Base-by-base conservation (phyloP, 306 rosid genomes). In the Castanea crenata region DNA sequence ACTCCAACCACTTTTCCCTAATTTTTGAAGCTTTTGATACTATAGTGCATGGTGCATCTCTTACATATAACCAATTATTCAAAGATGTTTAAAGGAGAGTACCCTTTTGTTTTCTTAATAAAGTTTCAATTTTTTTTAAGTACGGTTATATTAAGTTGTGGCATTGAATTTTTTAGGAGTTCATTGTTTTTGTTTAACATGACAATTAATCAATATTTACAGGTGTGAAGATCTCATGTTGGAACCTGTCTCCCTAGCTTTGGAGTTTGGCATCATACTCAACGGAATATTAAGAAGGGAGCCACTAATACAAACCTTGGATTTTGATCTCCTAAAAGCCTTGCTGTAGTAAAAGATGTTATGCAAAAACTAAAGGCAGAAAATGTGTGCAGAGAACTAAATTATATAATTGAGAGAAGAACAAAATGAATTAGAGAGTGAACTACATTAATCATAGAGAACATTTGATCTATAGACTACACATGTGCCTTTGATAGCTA, bases 241-340 rank as follows among this genome's bases (percentile, higher is more conserved):
- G 98, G 99, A 67, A 86, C 94, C 46, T 90, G 88, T 88, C 93
- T 95, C 56, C 98, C 93, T 35, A 89, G 83, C 79, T 90, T 96
- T 80, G 98, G 99, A 77, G 89, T 93, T 78, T 95, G 98, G 97
- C 95, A 86, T 82, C 95, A 91, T 70, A 95, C 98, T 80, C 99
- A 93, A 72, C 86, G 91, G 23, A 83, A 86, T 86, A 89, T 95
- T 52, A 89, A 88, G 87, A 90, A 83, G 86, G 93, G 94, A 79
- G 68, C 77, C 63, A 87, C 90, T 74, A 87, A 79, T 79, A 15
- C 79, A 77, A 90, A 88, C 90, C 91, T 79, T 95, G 91, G 99
- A 93, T 83, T 90, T 90, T 76, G 99, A 95, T 86, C 98, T 64
- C 92, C 97, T 38, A 3, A 38, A 38, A 38, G 11, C 0, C 0